phyloP scores from a whole-genome alignment of 2,329 filamentous ascomycete genomes.

The Cytospora chrysosperma region DNA sequence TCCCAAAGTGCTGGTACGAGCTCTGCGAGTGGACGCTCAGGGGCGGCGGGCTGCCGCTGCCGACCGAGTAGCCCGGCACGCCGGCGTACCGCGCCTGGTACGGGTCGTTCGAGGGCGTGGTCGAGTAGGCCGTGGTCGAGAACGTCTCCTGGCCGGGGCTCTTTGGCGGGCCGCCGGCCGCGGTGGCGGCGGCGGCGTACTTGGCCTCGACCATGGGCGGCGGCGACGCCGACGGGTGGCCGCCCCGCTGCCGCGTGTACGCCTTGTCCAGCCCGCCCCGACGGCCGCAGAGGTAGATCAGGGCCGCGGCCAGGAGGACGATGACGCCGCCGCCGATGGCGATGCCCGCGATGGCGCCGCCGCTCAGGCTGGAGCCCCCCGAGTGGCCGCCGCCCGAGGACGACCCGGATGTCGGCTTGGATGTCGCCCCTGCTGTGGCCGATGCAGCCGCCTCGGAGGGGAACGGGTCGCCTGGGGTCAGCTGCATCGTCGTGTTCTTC shows the following conservation, averaged over 20 bases:
- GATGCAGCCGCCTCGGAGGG: constrained; percentile 44
- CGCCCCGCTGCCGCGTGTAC: constrained; percentile 31
- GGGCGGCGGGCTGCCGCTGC: constrained; percentile 25
- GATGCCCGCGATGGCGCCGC: constrained; percentile 60
- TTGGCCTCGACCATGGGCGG: constrained; percentile 32
- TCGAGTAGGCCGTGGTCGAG: constrained; percentile 30
- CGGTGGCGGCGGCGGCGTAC: constrained; percentile 18
- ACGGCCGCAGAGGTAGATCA: constrained; percentile 50
- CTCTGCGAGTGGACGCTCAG: constrained; percentile 24
- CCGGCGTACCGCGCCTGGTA: constrained; percentile 28
- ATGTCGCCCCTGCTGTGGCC: constrained; percentile 22
- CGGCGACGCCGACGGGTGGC: constrained; percentile 22
- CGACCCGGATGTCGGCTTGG: constrained; percentile 16
- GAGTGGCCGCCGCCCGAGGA: constrained; percentile 21
- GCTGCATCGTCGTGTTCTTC: constrained; percentile 48
- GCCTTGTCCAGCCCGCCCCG: constrained; percentile 39
- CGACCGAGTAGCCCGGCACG: constrained; percentile 12
- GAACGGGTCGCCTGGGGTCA: constrained; percentile 56
- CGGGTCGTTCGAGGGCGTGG: constrained; percentile 27
- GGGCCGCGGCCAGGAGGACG: constrained; percentile 41
- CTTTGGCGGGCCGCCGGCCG: constrained; percentile 29
- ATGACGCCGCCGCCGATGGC: constrained; percentile 50
- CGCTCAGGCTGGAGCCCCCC: constrained; percentile 23
- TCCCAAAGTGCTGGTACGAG: constrained; percentile 14
- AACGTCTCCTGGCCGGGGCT: constrained; percentile 36